These are phyloP conservation scores for Panicum hallii DNA, from an alignment of 202 grass and related monocot genomes.

Conservation along the genomic window DNA sequence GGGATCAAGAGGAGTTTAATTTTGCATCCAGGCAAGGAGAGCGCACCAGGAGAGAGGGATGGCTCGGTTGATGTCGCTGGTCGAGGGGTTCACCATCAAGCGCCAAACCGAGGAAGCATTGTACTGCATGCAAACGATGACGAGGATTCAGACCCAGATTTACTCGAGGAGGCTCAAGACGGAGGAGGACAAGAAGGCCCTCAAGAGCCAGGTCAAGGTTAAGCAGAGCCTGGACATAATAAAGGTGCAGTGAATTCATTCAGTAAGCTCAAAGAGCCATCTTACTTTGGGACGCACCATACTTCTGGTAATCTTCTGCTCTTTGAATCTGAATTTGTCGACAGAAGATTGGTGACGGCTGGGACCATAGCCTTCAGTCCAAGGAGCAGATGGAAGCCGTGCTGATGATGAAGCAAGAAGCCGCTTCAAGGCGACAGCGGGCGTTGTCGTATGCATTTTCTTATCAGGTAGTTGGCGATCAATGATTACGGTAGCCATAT, in stretches of 20 bases:
- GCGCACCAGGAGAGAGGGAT: slow-evolving; percentile 46
- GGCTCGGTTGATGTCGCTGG: slow-evolving; percentile 61
- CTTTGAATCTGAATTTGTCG: not conserved
- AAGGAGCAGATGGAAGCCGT: slow-evolving; percentile 70
- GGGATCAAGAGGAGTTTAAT: not conserved
- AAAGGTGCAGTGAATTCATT: slow-evolving; percentile 49
- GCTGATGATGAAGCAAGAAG: slow-evolving; percentile 62
- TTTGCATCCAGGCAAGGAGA: slow-evolving; percentile 58
- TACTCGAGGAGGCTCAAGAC: slow-evolving; percentile 66
- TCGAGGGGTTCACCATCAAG: slow-evolving; percentile 59
- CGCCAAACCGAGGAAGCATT: slow-evolving; percentile 70
- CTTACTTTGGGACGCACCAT: no score
- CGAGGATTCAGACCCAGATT: slow-evolving; percentile 76
- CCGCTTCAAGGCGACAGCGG: slow-evolving; percentile 68
- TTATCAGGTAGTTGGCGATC: slow-evolving; percentile 53
- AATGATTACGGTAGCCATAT: not conserved
- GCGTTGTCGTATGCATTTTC: slow-evolving; percentile 78
- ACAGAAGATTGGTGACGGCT: slow-evolving; percentile 68
- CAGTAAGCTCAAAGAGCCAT: not conserved
- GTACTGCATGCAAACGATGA: slow-evolving; percentile 66
- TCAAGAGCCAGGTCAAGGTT: slow-evolving; percentile 58
- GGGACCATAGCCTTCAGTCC: slow-evolving; percentile 71
- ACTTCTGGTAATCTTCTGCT: not conserved
- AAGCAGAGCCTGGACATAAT: slow-evolving; percentile 56
- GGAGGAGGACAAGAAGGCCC: slow-evolving; percentile 71